phyloP scores from a whole-genome alignment of 495 filamentous ascomycete genomes.

The Podospora fimiseda region DNA sequence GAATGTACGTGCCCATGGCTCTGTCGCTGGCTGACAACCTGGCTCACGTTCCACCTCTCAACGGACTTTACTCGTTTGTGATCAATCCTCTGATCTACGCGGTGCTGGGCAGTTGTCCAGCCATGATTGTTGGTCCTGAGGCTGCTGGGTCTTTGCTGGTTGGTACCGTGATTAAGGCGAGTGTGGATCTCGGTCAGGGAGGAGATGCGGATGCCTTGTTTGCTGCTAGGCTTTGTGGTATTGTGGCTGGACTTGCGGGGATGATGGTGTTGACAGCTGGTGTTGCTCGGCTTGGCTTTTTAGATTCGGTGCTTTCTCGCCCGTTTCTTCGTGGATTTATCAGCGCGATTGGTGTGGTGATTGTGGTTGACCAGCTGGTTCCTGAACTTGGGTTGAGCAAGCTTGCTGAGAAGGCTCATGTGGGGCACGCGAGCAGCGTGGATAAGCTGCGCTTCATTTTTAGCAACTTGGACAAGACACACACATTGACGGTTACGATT shows the following conservation, averaged over 20 bases:
- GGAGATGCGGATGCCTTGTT: constrained; percentile 62
- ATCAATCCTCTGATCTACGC: constrained; percentile 88
- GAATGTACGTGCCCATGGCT: constrained; percentile 97
- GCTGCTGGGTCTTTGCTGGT: constrained; percentile 88
- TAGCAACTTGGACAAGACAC: constrained; percentile 55
- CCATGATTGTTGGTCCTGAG: constrained; percentile 93
- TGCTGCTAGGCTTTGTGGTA: constrained; percentile 79
- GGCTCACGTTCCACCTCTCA: constrained; percentile 85
- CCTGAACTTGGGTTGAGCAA: constrained; percentile 77
- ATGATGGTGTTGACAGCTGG: constrained; percentile 81
- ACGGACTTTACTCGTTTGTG: constrained; percentile 92
- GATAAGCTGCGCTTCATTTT: constrained; percentile 78
- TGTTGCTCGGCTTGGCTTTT: constrained; percentile 76
- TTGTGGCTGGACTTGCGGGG: constrained; percentile 81
- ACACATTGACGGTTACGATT: constrained; percentile 67
- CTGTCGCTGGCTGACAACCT: constrained; percentile 91
- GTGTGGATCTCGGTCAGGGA: constrained; percentile 62
- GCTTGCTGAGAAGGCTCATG: constrained; percentile 48
- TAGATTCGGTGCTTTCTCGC: constrained; percentile 88
- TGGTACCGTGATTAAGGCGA: constrained; percentile 75
- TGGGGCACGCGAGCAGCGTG: constrained; percentile 76
- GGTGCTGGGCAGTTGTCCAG: constrained; percentile 79
- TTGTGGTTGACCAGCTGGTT: constrained; percentile 89
- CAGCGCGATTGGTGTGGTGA: constrained; percentile 90
- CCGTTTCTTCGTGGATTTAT: constrained; percentile 95